These are phyloP conservation scores for Naematelia aurantialba DNA, from an alignment of 768 basidiomycete species.

Conservation along the genomic window DNA sequence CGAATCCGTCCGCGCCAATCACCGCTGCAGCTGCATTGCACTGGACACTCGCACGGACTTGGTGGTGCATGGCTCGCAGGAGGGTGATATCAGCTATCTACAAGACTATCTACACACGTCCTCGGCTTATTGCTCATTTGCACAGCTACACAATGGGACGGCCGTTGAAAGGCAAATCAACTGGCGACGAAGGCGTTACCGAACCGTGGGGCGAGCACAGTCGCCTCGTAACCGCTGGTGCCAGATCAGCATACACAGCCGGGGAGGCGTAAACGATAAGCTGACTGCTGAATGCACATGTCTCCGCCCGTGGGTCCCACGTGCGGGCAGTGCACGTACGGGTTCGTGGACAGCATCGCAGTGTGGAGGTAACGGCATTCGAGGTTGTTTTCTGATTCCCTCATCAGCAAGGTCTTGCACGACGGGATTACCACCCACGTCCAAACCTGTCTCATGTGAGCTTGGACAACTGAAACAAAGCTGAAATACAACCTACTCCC, in stretches of 20 bases:
- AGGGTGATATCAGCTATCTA: no score
- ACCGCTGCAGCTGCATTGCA: background rate
- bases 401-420: background rate
- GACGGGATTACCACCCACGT: background rate
- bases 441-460: slow-evolving; percentile 7
- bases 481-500: slow-evolving; percentile 6
- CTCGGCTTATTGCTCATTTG: no score
- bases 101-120: no score
- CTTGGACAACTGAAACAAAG: background rate
- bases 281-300: slow-evolving; percentile 28
- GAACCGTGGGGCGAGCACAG: no score
- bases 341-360: slow-evolving; percentile 22
- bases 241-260: background rate
- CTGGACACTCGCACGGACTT: no score
- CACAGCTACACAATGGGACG: no score
- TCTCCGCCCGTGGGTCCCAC: slow-evolving; percentile 26
- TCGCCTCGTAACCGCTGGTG: background rate
- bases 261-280: no score
- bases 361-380: slow-evolving; percentile 24
- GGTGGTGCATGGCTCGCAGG: no score
- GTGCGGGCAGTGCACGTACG: slow-evolving; percentile 25
- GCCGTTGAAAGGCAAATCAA: no score
- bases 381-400: slow-evolving; percentile 26
- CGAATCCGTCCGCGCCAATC: background rate
- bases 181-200: no score